phyloP scores from a whole-genome alignment of 768 basidiomycete genomes.

The Mycena indigotica region DNA sequence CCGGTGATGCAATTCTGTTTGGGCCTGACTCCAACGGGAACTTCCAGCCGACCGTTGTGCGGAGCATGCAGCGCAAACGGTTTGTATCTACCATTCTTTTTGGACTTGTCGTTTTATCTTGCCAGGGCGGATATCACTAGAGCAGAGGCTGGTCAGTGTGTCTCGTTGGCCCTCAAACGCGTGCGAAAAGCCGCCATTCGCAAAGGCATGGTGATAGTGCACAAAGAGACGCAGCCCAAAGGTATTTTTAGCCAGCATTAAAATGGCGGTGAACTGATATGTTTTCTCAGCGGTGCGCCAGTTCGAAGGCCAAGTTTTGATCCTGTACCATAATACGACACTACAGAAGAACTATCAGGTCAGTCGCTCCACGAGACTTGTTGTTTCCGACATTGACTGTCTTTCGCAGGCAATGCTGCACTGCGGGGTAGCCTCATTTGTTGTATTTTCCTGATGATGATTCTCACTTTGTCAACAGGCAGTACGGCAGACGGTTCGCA shows the following conservation, averaged over 20 bases:
- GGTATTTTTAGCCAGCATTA: slow-evolving; percentile 42
- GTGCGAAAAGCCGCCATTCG: slow-evolving; percentile 78
- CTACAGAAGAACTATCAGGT: slow-evolving; percentile 92
- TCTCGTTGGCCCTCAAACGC: slow-evolving; percentile 90
- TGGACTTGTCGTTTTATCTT: not conserved
- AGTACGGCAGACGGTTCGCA: slow-evolving; percentile 88
- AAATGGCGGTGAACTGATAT: slow-evolving; percentile 5
- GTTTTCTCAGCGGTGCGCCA: slow-evolving; percentile 61
- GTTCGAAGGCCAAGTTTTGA: slow-evolving; percentile 93
- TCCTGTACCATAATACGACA: slow-evolving; percentile 93
- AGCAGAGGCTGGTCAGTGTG: slow-evolving; percentile 95
- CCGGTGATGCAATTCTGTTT: slow-evolving; percentile 79
- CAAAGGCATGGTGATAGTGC: slow-evolving; percentile 94
- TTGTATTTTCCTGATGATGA: slow-evolving; percentile 8
- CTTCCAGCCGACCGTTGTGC: slow-evolving; percentile 77
- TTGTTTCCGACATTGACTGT: not conserved
- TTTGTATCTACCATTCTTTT: slow-evolving; percentile 30
- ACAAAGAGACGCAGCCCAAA: slow-evolving; percentile 76
- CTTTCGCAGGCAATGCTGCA: slow-evolving; percentile 80
- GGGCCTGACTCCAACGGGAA: slow-evolving; percentile 94
- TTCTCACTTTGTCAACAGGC: slow-evolving; percentile 51
- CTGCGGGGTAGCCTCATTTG: slow-evolving; percentile 69
- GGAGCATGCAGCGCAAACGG: slow-evolving; percentile 94
- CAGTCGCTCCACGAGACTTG: slow-evolving; percentile 19
- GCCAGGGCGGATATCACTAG: slow-evolving; percentile 73